Evolutionary conservation across 768 basidiomycete genomes (phyloP).

Genomic region (Lactarius trivialis): DNA sequence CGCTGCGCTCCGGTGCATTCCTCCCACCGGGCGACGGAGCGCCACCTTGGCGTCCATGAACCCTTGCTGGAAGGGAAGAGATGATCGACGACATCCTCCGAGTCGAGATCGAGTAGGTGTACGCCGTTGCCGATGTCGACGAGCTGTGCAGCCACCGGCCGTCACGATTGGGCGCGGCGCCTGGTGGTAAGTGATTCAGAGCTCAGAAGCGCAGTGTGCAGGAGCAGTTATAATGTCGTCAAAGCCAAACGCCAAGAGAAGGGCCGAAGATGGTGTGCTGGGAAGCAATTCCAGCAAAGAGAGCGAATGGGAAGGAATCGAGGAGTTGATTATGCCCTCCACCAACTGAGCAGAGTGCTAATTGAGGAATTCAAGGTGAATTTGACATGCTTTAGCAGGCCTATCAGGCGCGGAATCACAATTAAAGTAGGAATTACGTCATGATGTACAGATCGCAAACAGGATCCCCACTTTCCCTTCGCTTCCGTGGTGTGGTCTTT

Average conservation of each 20-base stretch:
- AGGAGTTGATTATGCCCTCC: neutral
- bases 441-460: no score
- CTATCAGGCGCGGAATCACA: no score
- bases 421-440: no score
- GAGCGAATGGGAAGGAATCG: neutral
- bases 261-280: conserved; percentile 1
- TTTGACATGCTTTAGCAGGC: no score
- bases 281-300: neutral
- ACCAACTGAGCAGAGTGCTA: no score
- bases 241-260: neutral
- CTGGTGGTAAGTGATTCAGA: conserved; percentile 45
- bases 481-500: no score
- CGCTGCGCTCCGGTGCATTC: conserved; percentile 33
- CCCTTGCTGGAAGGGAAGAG: conserved; percentile 40
- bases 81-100: conserved; percentile 41
- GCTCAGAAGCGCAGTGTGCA: conserved; percentile 26
- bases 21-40: conserved; percentile 46
- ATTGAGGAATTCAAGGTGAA: no score
- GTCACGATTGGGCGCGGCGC: conserved; percentile 33
- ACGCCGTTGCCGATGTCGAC: no score
- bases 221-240: neutral
- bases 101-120: conserved; percentile 36
- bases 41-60: conserved; percentile 43
- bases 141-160: no score
- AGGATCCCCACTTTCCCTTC: no score